These are phyloP conservation scores for Mycena rosella DNA, from an alignment of 768 basidiomycete species.

Conservation along the genomic window DNA sequence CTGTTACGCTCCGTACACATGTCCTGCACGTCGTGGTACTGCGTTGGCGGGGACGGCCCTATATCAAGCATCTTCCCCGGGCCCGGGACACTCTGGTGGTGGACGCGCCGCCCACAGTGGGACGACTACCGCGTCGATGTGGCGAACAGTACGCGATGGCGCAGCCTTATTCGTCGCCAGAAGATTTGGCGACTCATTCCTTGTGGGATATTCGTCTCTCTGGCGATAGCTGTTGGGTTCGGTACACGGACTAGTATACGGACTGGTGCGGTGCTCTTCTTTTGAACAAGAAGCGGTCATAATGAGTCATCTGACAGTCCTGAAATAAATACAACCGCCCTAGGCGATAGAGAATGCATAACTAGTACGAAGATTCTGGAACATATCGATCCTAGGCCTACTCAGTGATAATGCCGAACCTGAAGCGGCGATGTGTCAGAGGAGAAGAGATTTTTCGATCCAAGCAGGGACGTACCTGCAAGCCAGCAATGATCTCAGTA, in stretches of 20 bases:
- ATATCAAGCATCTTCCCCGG: conserved; percentile 68
- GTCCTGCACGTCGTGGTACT: conserved; percentile 53
- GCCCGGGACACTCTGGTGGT: conserved; percentile 64
- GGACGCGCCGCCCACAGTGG: conserved; percentile 57
- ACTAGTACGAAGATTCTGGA: neutral
- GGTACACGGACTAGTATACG: too few relatives aligned
- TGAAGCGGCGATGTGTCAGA: neutral
- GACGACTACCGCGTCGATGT: conserved; percentile 48
- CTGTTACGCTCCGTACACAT: conserved; percentile 51
- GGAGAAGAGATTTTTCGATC: neutral
- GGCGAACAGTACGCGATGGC: too few relatives aligned
- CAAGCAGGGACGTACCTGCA: conserved; percentile 38
- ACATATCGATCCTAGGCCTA: neutral
- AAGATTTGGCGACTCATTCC: neutral
- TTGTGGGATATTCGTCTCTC: neutral
- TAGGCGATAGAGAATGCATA: neutral
- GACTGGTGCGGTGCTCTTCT: neutral
- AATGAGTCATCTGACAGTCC: neutral
- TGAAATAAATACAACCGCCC: too few relatives aligned
- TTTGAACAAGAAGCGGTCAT: too few relatives aligned
- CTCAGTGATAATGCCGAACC: conserved; percentile 31
- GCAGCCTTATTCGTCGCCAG: neutral
- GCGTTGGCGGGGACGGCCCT: conserved; percentile 48
- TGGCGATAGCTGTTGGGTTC: neutral
- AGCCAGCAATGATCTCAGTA: conserved; percentile 49